These are phyloP conservation scores for Scheffersomyces illinoinensis DNA, from an alignment of 1,139 yeast genomes.

Conservation along the genomic window DNA sequence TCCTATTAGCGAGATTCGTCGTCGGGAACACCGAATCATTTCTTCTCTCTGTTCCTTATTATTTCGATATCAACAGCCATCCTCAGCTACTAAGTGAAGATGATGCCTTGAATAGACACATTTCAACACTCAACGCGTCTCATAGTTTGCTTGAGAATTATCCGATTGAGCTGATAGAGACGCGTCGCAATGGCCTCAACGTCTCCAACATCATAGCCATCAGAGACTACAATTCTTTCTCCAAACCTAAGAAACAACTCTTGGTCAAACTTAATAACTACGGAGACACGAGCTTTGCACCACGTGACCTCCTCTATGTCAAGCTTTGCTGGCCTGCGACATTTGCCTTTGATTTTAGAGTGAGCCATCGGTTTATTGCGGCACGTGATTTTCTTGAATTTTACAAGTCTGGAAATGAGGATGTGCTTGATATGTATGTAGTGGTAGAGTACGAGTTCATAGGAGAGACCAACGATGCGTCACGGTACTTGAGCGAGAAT, in stretches of 20 bases:
- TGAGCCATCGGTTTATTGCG: conserved; percentile 10
- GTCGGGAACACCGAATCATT: conserved; percentile 43
- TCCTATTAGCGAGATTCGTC: background rate
- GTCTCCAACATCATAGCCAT: conserved; percentile 3
- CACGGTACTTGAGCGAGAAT: conserved; percentile 10
- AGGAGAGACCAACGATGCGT: conserved; percentile 22
- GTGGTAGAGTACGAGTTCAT: conserved; percentile 26
- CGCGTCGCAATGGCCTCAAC: background rate
- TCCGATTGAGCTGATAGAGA: conserved; percentile 24
- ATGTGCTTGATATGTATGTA: conserved; percentile 32
- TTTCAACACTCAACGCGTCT: conserved; percentile 22
- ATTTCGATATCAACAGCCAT: conserved; percentile 34
- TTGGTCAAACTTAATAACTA: conserved; percentile 39
- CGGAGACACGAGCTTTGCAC: conserved; percentile 22
- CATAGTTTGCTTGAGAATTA: conserved; percentile 27
- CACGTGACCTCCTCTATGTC: conserved; percentile 34
- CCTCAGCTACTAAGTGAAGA: conserved; percentile 4
- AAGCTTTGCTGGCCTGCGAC: conserved; percentile 52
- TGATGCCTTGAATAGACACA: conserved; percentile 1
- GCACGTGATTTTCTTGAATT: conserved; percentile 2
- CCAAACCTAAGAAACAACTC: conserved; percentile 16
- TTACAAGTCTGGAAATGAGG: background rate
- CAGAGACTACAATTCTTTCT: conserved; percentile 15
- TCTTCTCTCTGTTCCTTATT: conserved; percentile 33
- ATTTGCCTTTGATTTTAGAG: conserved; percentile 29